phyloP scores from a whole-genome alignment of 805 yeast species.

The Barnettozyma pratensis region DNA sequence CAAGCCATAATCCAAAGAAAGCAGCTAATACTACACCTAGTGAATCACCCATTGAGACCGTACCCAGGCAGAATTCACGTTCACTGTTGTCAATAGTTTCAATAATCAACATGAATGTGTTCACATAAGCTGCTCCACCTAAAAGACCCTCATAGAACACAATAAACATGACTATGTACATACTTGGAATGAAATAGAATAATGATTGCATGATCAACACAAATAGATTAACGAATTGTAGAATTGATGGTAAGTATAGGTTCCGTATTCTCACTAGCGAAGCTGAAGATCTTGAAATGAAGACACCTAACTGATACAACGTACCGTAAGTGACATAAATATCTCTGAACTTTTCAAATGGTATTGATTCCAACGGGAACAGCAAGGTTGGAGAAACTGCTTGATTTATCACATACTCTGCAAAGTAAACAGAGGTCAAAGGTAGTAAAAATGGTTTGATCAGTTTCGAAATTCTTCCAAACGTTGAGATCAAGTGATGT shows the following conservation, averaged over 20 bases:
- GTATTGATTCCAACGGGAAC: conserved; percentile 66
- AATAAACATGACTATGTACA: conserved; percentile 57
- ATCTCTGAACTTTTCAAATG: conserved; percentile 70
- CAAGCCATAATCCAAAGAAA: conserved; percentile 65
- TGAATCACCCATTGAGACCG: conserved; percentile 79
- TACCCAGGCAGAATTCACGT: conserved; percentile 77
- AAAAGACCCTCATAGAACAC: conserved; percentile 84
- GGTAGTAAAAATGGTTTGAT: conserved; percentile 77
- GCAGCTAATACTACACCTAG: conserved; percentile 85
- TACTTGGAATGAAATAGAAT: conserved; percentile 47
- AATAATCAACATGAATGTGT: conserved; percentile 75
- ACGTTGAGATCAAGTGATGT: conserved; percentile 18
- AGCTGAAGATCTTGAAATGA: conserved; percentile 83
- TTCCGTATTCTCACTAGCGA: conserved; percentile 52
- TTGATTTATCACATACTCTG: conserved; percentile 88
- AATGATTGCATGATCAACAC: conserved; percentile 62
- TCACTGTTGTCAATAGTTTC: conserved; percentile 47
- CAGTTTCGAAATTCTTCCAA: conserved; percentile 36
- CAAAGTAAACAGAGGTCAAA: conserved; percentile 71
- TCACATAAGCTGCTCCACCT: conserved; percentile 89
- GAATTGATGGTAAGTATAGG: conserved; percentile 55
- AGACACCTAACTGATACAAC: conserved; percentile 87
- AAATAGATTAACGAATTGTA: conserved; percentile 63
- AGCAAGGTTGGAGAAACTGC: conserved; percentile 86
- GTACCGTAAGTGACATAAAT: conserved; percentile 90